Base-by-base conservation (phyloP, 768 basidiomycete genomes). In the Suillus spraguei region DNA sequence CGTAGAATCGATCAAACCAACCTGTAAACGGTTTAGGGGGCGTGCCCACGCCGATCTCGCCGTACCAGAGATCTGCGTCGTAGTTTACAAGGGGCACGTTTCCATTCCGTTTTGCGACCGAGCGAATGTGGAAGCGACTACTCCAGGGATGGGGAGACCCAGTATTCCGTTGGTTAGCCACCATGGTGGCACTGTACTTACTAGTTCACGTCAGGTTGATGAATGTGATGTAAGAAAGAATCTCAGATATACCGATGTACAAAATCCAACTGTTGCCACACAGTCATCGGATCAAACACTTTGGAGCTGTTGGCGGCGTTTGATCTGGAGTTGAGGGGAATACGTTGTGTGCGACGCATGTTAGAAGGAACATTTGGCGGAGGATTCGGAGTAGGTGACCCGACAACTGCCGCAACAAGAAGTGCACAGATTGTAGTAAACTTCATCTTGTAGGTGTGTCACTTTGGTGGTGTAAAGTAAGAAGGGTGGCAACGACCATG, bases 131-230 rank as follows among this genome's bases (percentile, higher is more conserved):
- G 17, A 59, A n/a, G 8, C 73, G 65, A 52, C 55, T 59, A 39
- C 64, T 65, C 14, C 73, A 64, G 20, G 70, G 63, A 62, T 81
- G 82, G 4, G 64, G 66, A 16, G 65, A 60, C 8, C 82, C 82
- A 2, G 77, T 83, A 63, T 83, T 83, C 55, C 67, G 75, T 60
- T 80, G 68, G 60, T 74, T 83, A 8, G 79, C 78, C 20, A 63
- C 68, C 61, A 84, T 78, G 39, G 79, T 81, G n/a, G 68, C 70
- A 7, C 67, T 59, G 56, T 81, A 67, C 72, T 83, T 84, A 22
- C 83, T 83, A 54, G n/a, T 28, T 44, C 47, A 35, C 20, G 38
- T 60, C 17, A 60, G 20, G 9, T 17, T 50, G 49, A 33, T 32
- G 32, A n/a, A 20, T 33, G 3, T 53, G 10, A 5, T 33, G 20